phyloP scores from a whole-genome alignment of 106 monocot species.

The Phalaenopsis aphrodite region DNA sequence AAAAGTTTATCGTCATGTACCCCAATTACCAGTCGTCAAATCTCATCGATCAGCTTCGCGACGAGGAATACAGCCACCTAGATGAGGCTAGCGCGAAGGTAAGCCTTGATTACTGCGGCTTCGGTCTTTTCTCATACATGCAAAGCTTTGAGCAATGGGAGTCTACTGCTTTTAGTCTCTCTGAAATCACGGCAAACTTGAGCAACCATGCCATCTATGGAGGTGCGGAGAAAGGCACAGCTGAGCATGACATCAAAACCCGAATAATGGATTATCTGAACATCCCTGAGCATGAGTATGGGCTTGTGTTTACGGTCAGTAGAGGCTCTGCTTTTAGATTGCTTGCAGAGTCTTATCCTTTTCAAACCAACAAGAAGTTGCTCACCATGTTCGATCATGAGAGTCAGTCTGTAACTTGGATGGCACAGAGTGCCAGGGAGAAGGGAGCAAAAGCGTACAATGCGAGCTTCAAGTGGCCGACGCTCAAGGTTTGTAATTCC shows the following conservation, averaged over 20 bases:
- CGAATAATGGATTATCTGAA: constrained; percentile 88
- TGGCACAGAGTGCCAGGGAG: constrained; percentile 79
- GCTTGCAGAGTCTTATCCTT: constrained; percentile 86
- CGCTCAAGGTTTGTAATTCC: constrained; percentile 63
- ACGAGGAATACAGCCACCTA: constrained; percentile 71
- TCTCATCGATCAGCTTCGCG: constrained; percentile 52
- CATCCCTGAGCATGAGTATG: constrained; percentile 93
- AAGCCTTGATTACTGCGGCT: constrained; percentile 97
- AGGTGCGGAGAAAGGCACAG: constrained; percentile 75
- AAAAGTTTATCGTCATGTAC: constrained; percentile 86
- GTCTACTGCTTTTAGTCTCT: constrained; percentile 66
- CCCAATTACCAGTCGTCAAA: constrained; percentile 72
- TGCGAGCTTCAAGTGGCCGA: constrained; percentile 86
- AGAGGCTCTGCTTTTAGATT: constrained; percentile 85
- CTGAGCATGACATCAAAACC: constrained; percentile 69
- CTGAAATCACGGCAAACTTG: constrained; percentile 82
- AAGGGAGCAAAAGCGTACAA: constrained; percentile 80
- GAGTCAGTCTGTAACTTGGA: constrained; percentile 87
- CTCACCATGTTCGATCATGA: constrained; percentile 97
- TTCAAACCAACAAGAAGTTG: constrained; percentile 90
- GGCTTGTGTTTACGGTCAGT: constrained; percentile 86
- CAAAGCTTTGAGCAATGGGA: constrained; percentile 62
- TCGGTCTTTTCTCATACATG: constrained; percentile 84
- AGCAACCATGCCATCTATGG: constrained; percentile 88
- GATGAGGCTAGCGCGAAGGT: constrained; percentile 50